Conservation (phyloP, 2,329 filamentous ascomycete genomes). For the Diaporthe ilicicola region DNA sequence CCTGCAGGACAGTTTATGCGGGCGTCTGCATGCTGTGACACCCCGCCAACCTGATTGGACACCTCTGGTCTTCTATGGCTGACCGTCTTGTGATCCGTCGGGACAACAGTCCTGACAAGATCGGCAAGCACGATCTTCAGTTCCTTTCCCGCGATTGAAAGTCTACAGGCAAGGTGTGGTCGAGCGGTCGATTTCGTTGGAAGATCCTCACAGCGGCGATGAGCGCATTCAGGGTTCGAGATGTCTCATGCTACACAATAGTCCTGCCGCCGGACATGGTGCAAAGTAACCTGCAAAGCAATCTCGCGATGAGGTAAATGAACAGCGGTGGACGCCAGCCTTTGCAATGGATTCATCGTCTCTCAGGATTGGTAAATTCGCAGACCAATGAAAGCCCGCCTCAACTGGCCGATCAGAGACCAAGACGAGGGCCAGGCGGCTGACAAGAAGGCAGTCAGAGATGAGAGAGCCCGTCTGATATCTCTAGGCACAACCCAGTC, state of each 20-base stretch:
- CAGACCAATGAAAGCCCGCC: not conserved
- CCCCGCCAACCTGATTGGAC: slow-evolving; percentile 8
- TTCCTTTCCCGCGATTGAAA: not conserved
- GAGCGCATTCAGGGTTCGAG: not conserved
- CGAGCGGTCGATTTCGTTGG: not conserved
- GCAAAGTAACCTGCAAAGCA: not conserved
- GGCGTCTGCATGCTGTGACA: slow-evolving; percentile 19
- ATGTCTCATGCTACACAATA: not conserved
- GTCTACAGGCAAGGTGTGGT: not conserved
- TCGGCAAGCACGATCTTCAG: not conserved
- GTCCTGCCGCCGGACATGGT: not conserved
- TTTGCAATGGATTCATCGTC: not conserved
- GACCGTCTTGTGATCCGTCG: slow-evolving; percentile 4
- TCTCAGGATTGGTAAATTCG: not conserved
- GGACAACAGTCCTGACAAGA: slow-evolving; percentile 1
- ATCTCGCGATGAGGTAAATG: not conserved
- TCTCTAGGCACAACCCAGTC: slow-evolving; percentile 20
- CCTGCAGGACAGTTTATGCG: not conserved
- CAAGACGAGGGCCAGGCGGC: not conserved
- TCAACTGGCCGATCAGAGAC: not conserved
- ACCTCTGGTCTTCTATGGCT: not conserved
- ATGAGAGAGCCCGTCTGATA: slow-evolving; percentile 8
- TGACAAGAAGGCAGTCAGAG: not conserved
- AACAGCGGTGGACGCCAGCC: not conserved
- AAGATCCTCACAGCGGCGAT: not conserved